phyloP scores from a whole-genome alignment of 192 early-diverging fungal genomes.

The Geranomyces michiganensis region DNA sequence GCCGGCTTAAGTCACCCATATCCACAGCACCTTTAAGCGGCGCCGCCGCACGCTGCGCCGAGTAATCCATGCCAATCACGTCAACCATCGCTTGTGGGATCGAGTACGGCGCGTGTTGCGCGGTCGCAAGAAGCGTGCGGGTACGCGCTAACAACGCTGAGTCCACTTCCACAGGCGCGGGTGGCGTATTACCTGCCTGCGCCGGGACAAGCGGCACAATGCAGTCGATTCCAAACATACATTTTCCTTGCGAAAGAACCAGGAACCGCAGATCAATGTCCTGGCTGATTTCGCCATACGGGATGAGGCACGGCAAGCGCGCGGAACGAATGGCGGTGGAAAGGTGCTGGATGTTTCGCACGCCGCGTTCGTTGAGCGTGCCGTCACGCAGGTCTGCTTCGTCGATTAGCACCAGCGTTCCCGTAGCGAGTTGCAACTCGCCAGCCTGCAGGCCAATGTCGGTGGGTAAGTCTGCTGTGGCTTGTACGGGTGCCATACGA shows the following conservation, averaged over 20 bases:
- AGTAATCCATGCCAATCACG: conserved; percentile 14
- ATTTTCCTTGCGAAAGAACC: conserved; percentile 36
- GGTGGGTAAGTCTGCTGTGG: neutral
- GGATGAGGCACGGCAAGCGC: conserved; percentile 40
- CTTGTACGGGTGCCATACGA: conserved; percentile 13
- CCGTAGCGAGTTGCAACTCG: conserved; percentile 34
- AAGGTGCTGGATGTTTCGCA: conserved; percentile 37
- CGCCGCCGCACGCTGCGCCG: conserved; percentile 18
- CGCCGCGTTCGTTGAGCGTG: conserved; percentile 42
- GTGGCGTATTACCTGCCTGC: neutral
- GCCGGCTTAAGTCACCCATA: conserved; percentile 11
- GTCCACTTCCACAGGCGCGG: conserved; percentile 14
- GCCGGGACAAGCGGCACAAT: neutral
- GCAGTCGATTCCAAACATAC: conserved; percentile 38
- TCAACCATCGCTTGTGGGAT: conserved; percentile 16
- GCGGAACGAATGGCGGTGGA: conserved; percentile 30
- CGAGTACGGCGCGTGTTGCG: conserved; percentile 7
- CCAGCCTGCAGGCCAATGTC: conserved; percentile 38
- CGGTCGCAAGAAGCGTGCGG: conserved; percentile 13
- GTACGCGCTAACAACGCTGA: conserved; percentile 11
- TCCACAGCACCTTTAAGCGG: neutral
- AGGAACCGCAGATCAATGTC: conserved; percentile 30
- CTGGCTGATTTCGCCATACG: conserved; percentile 26
- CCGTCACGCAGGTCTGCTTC: conserved; percentile 37
- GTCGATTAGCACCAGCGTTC: conserved; percentile 42